Evolutionary conservation across 1,139 yeast genomes (phyloP).

Genomic region (Hyphopichia fennica): DNA sequence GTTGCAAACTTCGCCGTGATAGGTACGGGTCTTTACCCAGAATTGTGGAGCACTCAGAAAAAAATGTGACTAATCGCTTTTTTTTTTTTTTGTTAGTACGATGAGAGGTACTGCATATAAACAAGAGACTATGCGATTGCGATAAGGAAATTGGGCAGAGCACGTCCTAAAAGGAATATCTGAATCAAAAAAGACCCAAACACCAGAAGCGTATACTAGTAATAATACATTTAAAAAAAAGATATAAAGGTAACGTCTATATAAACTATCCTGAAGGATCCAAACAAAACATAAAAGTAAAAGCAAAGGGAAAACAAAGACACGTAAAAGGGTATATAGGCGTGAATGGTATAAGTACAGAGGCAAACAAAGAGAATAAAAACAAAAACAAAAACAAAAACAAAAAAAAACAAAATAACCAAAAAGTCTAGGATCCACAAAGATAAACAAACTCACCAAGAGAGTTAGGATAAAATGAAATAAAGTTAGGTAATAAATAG

Average conservation of each 20-base stretch:
- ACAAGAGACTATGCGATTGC: not conserved
- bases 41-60: not conserved
- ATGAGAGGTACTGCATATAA: too few relatives aligned
- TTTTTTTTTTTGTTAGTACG: too few relatives aligned
- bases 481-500: too few relatives aligned
- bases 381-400: not conserved
- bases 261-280: not conserved
- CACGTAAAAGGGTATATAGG: too few relatives aligned
- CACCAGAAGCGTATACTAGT: not conserved
- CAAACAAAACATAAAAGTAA: not conserved
- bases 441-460: too few relatives aligned
- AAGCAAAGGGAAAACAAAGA: not conserved
- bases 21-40: not conserved
- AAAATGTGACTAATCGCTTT: too few relatives aligned
- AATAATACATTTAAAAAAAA: not conserved
- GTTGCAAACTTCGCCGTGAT: conserved; percentile 1
- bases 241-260: not conserved
- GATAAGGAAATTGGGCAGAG: not conserved
- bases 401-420: too few relatives aligned
- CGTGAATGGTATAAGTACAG: too few relatives aligned
- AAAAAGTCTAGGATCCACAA: too few relatives aligned
- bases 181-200: not conserved
- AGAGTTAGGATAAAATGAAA: too few relatives aligned
- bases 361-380: not conserved
- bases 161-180: not conserved